Evolutionary conservation across 1,284 basidiomycete genomes (phyloP).

Genomic region (Trametes pubescens): DNA sequence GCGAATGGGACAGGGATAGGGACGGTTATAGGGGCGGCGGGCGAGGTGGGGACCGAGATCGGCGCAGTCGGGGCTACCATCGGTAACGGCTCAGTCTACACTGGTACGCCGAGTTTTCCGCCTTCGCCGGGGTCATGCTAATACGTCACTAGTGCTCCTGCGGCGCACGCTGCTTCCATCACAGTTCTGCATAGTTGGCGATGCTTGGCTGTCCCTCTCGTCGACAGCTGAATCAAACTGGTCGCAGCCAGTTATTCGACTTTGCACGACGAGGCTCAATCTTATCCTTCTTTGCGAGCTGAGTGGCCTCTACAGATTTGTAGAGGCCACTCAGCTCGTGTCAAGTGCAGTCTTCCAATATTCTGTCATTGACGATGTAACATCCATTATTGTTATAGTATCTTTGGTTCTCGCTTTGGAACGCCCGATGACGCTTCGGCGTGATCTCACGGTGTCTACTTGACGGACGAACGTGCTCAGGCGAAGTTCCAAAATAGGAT

Average conservation of each 20-base stretch:
- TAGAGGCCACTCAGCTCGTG: no score
- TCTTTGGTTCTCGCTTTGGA: background rate
- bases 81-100: background rate
- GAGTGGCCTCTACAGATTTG: conserved; percentile 1
- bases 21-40: background rate
- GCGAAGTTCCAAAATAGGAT: background rate
- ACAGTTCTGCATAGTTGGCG: no score
- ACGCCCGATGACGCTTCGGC: background rate
- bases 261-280: background rate
- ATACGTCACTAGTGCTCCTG: background rate
- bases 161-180: no score
- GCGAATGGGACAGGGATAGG: background rate
- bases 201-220: no score
- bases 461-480: conserved; percentile 2
- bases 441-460: background rate
- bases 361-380: background rate
- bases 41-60: conserved; percentile 1
- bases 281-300: background rate
- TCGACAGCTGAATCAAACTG: no score
- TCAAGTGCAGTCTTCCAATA: background rate
- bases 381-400: conserved; percentile 4
- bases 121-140: background rate
- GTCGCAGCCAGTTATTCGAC: background rate
- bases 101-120: background rate
- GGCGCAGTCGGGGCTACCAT: background rate